These are phyloP conservation scores for Gynochthodes officinalis DNA, from an alignment of 257 asterid genomes.

Conservation along the genomic window DNA sequence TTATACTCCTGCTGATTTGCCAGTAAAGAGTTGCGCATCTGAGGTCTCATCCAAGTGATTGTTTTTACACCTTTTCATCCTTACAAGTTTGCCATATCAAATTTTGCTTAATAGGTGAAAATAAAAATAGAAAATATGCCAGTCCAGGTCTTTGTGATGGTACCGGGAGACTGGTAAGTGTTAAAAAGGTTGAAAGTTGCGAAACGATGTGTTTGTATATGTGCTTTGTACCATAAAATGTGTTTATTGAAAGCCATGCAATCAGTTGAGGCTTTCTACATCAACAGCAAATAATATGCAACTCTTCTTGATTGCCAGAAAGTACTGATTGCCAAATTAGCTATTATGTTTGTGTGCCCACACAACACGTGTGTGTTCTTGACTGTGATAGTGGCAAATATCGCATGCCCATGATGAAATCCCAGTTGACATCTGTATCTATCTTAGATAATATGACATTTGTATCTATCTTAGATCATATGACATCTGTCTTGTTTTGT, in stretches of 20 bases:
- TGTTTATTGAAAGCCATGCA: slow-evolving; percentile 22
- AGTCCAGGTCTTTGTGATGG: slow-evolving; percentile 63
- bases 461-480: not conserved
- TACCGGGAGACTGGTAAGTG: slow-evolving; percentile 65
- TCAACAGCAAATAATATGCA: not conserved
- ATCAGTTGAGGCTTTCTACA: slow-evolving; percentile 18
- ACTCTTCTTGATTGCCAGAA: too few species aligned
- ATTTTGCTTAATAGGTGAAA: slow-evolving; percentile 14
- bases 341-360: too few species aligned
- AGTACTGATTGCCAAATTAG: too few species aligned
- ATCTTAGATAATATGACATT: too few species aligned
- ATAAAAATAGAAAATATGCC: slow-evolving; percentile 31
- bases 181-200: slow-evolving; percentile 36
- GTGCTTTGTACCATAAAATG: slow-evolving; percentile 5
- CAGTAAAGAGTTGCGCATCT: slow-evolving; percentile 43
- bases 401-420: too few species aligned
- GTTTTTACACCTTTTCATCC: not conserved
- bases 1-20: slow-evolving; percentile 59
- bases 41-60: slow-evolving; percentile 53
- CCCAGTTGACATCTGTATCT: too few species aligned
- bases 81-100: slow-evolving; percentile 12
- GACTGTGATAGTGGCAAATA: too few species aligned
- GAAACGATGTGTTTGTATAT: slow-evolving; percentile 14
- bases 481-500: not conserved
- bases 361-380: too few species aligned